These are phyloP conservation scores for Carex myosuroides DNA, from an alignment of 176 grass and related monocot genomes.

Conservation along the genomic window DNA sequence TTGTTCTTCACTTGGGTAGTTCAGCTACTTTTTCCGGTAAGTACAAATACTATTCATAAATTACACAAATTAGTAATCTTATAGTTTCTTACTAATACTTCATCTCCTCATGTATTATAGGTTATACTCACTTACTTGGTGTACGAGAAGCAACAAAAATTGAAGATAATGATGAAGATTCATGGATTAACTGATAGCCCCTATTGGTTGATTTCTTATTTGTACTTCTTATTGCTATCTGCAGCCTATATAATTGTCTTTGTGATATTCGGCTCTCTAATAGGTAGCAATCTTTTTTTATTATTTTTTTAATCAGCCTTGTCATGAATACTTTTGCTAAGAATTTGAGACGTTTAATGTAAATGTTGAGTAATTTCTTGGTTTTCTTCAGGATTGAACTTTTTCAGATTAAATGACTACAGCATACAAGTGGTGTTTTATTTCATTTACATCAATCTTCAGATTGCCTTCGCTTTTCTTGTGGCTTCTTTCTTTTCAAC, in stretches of 20 bases:
- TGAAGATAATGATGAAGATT: constrained; percentile 36
- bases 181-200: constrained; percentile 27
- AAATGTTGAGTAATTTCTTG: not conserved
- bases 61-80: not conserved
- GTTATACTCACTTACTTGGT: constrained; percentile 24
- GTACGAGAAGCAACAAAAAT: constrained; percentile 29
- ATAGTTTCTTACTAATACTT: not conserved
- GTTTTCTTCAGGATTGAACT: constrained; percentile 45
- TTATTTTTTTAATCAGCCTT: not conserved
- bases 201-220: constrained; percentile 28
- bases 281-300: constrained; percentile 31
- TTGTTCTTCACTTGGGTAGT: constrained; percentile 96
- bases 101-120: constrained; percentile 11
- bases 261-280: constrained; percentile 65
- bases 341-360: not conserved
- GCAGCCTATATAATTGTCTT: constrained; percentile 61
- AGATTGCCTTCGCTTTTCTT: constrained; percentile 68
- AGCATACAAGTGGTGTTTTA: constrained; percentile 75
- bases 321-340: not conserved
- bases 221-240: constrained; percentile 40
- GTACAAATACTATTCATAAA: constrained; percentile 29
- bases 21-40: constrained; percentile 81
- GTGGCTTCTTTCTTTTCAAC: constrained; percentile 55
- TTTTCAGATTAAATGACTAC: constrained; percentile 61
- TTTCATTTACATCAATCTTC: constrained; percentile 73